phyloP scores from a whole-genome alignment of 352 stramenopile genomes.

The Elongisporangium anandrum region DNA sequence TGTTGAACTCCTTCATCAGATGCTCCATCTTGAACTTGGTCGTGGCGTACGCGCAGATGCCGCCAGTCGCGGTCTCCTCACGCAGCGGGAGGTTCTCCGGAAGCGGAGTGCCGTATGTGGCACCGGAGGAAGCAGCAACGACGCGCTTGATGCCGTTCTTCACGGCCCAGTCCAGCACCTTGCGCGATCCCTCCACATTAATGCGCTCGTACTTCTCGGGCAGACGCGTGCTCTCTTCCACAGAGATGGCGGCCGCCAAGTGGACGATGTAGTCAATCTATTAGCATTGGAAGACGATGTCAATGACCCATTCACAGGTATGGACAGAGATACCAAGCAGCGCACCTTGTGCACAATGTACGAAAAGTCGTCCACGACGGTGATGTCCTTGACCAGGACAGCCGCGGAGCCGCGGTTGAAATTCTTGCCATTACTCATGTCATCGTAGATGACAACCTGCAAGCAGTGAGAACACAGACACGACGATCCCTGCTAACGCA shows the following conservation, averaged over 20 bases:
- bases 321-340: constrained; percentile 12
- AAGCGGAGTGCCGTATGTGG: constrained; percentile 66
- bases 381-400: constrained; percentile 84
- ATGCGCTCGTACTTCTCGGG: constrained; percentile 85
- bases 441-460: constrained; percentile 81
- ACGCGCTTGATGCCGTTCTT: constrained; percentile 78
- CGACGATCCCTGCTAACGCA: too few relatives aligned
- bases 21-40: constrained; percentile 86
- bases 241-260: constrained; percentile 77
- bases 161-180: constrained; percentile 74
- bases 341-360: constrained; percentile 77
- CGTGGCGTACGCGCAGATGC: constrained; percentile 78
- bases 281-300: too few relatives aligned
- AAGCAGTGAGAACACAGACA: constrained; percentile 10
- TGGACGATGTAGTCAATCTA: constrained; percentile 84
- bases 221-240: constrained; percentile 81
- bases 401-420: constrained; percentile 71
- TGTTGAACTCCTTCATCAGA: constrained; percentile 70
- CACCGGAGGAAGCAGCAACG: constrained; percentile 71
- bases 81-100: constrained; percentile 64
- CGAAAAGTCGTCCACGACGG: constrained; percentile 68
- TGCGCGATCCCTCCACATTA: constrained; percentile 78
- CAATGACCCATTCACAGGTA: constrained; percentile 14
- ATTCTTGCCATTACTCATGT: constrained; percentile 88
- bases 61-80: constrained; percentile 68